phyloP scores from a whole-genome alignment of 345 rosid species.

The thale cress (Arabidopsis thaliana) region TAIR10.1 NC_003076.8:26108501-26109000 shows the following conservation, averaged over 20 bases:
- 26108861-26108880: background rate
- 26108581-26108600: constrained; percentile 11
- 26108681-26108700: background rate
- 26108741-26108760: background rate
- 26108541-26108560: background rate
- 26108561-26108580: constrained; percentile 18
- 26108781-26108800: background rate
- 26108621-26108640: constrained; percentile 22
- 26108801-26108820: background rate
- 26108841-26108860: constrained; percentile 12
- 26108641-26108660: background rate
- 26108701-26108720: background rate
- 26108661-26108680: constrained; percentile 1
- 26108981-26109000: constrained; percentile 27
- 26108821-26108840: background rate
- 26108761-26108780: background rate
- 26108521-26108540: background rate
- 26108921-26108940: background rate
- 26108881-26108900: too few relatives aligned
- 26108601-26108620: background rate
- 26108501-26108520: background rate
- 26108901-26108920: background rate
- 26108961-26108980: constrained; percentile 16
- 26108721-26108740: background rate
- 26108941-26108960: background rate